Percentiles rank a stretch among this genome's conserved stretches.
Evolutionary conservation across 2,329 filamentous ascomycete species (phyloP).

Genomic region (Paraconiothyrium brasiliense): DNA sequence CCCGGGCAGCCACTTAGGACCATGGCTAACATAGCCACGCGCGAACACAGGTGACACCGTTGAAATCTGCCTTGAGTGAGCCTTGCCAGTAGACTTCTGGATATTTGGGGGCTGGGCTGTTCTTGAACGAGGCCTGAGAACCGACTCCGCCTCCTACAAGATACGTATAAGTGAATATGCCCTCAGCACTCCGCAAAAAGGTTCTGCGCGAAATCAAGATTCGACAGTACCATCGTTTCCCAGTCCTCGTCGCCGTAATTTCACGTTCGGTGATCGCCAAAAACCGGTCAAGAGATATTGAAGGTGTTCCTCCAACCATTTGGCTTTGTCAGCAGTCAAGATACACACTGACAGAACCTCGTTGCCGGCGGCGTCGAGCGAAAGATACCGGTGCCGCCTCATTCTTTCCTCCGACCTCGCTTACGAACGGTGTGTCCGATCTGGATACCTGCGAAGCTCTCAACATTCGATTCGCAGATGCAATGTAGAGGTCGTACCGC

Average conservation of each 20-base stretch:
- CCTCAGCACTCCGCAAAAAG: neutral
- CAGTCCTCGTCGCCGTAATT: neutral
- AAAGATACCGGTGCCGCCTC: slow-evolving; percentile 6
- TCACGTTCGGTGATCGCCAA: slow-evolving; percentile 8
- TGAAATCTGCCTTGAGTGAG: slow-evolving; percentile 10
- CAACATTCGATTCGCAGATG: neutral
- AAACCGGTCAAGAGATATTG: slow-evolving; percentile 11
- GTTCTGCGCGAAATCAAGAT: neutral
- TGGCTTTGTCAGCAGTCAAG: slow-evolving; percentile 4
- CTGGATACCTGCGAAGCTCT: neutral
- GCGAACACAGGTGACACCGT: neutral
- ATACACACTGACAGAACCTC: neutral
- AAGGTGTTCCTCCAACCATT: slow-evolving; percentile 9
- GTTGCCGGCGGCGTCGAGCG: slow-evolving; percentile 1
- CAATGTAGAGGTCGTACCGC: neutral
- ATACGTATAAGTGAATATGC: slow-evolving; percentile 7
- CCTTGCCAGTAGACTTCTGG: neutral
- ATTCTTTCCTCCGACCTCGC: slow-evolving; percentile 4
- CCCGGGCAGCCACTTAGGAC: neutral
- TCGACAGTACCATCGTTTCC: too few relatives aligned
- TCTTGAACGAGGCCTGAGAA: neutral
- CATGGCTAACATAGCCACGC: neutral
- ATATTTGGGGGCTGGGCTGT: slow-evolving; percentile 4
- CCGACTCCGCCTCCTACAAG: slow-evolving; percentile 5
- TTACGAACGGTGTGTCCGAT: neutral